These are phyloP conservation scores for Epicoccum nigrum DNA, from an alignment of 2,329 filamentous ascomycete genomes.

Conservation along the genomic window DNA sequence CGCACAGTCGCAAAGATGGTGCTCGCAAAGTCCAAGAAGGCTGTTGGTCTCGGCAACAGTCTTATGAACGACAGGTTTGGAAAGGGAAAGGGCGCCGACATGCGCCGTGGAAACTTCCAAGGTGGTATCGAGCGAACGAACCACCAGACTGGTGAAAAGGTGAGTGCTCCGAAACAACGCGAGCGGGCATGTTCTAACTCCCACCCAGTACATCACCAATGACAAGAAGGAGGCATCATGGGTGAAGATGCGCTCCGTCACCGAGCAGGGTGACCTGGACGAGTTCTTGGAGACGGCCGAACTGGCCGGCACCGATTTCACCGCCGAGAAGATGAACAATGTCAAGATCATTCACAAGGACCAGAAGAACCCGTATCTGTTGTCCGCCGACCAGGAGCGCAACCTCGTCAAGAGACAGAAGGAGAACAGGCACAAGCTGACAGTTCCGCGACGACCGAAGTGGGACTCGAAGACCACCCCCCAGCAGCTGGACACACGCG, in stretches of 20 bases:
- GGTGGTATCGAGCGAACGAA: constrained; percentile 72
- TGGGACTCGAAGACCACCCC: constrained; percentile 89
- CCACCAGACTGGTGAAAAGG: constrained; percentile 77
- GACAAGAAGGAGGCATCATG: constrained; percentile 88
- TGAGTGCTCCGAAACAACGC: constrained; percentile 38
- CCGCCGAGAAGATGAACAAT: constrained; percentile 98
- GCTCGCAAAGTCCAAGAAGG: constrained; percentile 91
- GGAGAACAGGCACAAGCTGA: constrained; percentile 77
- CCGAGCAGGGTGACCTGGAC: constrained; percentile 93
- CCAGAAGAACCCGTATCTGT: constrained; percentile 91
- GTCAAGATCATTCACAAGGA: constrained; percentile 98
- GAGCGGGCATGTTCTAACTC: constrained; percentile 30
- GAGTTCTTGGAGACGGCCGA: constrained; percentile 96
- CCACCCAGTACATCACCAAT: constrained; percentile 80
- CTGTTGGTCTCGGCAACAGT: constrained; percentile 92
- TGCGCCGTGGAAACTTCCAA: constrained; percentile 71
- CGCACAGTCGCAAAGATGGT: constrained; percentile 61
- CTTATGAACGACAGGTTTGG: constrained; percentile 99
- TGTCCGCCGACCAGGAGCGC: constrained; percentile 84
- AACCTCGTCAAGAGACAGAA: constrained; percentile 80
- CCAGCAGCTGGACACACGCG: constrained; percentile 76
- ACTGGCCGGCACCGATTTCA: constrained; percentile 97
- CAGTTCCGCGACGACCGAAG: constrained; percentile 84
- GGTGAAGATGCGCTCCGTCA: constrained; percentile 99
- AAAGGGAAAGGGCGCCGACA: constrained; percentile 84